Conservation (phyloP, 768 basidiomycete species). For the Termitomyces sp. region DNA sequence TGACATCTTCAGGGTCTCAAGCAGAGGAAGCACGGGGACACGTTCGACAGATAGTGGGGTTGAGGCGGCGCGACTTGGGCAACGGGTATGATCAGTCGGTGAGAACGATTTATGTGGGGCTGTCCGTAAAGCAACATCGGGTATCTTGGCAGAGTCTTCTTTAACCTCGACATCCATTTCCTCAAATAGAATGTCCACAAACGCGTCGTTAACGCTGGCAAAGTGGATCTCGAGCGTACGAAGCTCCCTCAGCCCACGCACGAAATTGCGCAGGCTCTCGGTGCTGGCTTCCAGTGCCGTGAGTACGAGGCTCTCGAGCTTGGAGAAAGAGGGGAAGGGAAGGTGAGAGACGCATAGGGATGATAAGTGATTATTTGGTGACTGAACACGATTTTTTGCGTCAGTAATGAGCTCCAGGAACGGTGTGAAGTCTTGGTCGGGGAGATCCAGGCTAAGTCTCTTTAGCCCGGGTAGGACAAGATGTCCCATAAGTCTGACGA, state of each 20-base stretch:
- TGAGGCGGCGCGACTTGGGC: constrained; percentile 11
- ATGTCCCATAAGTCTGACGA: constrained; percentile 44
- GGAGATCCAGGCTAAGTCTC: constrained; percentile 48
- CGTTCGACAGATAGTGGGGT: not conserved
- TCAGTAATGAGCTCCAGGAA: constrained; percentile 41
- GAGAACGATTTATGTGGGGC: not conserved
- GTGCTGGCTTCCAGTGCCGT: constrained; percentile 42
- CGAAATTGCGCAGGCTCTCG: constrained; percentile 32
- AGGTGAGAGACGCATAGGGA: constrained; percentile 10
- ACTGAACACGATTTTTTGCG: constrained; percentile 2
- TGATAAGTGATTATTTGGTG: constrained; percentile 1
- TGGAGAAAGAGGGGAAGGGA: constrained; percentile 31
- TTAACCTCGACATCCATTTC: constrained; percentile 14
- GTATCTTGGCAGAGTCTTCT: constrained; percentile 2
- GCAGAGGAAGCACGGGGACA: constrained; percentile 21
- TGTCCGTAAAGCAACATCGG: not conserved
- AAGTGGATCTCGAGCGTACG: constrained; percentile 45
- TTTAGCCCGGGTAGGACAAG: constrained; percentile 45
- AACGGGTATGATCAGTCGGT: not conserved
- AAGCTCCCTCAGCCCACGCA: constrained; percentile 33
- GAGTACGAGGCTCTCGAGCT: constrained; percentile 37
- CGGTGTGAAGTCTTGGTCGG: constrained; percentile 53
- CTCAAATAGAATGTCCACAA: constrained; percentile 35
- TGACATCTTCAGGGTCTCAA: constrained; percentile 22
- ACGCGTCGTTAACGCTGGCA: constrained; percentile 27